These are phyloP conservation scores for Gossypium stocksii DNA, from an alignment of 345 rosid species.

Conservation along the genomic window DNA sequence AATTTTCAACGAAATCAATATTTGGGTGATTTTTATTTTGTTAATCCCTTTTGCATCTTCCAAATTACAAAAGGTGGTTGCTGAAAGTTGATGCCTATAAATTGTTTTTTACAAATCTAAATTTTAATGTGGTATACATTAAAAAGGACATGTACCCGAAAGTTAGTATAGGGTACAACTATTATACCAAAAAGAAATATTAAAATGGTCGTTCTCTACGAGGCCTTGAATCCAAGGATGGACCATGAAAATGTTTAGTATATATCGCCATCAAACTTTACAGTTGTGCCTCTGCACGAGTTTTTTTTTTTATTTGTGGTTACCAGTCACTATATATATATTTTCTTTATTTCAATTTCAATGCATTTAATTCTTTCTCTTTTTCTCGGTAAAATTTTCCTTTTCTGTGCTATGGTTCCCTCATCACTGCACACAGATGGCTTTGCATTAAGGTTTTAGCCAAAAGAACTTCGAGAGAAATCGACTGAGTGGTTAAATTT, in stretches of 20 bases:
- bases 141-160: too few species aligned
- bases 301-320: background rate
- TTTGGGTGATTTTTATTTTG: too few species aligned
- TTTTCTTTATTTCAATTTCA: background rate
- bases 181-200: too few species aligned
- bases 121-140: too few species aligned
- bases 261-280: background rate
- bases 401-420: background rate
- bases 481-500: background rate
- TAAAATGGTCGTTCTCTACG: background rate
- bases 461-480: background rate
- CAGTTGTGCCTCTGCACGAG: background rate
- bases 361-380: background rate
- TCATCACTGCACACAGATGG: background rate
- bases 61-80: too few species aligned
- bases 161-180: too few species aligned
- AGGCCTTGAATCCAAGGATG: background rate
- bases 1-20: too few species aligned
- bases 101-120: too few species aligned
- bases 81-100: too few species aligned
- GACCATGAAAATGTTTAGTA: background rate
- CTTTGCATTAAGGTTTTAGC: conserved; percentile 1
- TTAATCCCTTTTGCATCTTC: too few species aligned
- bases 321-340: background rate
- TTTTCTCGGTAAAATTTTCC: background rate